phyloP scores from a whole-genome alignment of 2,329 filamentous ascomycete species.

The Microdochium nivale region DNA sequence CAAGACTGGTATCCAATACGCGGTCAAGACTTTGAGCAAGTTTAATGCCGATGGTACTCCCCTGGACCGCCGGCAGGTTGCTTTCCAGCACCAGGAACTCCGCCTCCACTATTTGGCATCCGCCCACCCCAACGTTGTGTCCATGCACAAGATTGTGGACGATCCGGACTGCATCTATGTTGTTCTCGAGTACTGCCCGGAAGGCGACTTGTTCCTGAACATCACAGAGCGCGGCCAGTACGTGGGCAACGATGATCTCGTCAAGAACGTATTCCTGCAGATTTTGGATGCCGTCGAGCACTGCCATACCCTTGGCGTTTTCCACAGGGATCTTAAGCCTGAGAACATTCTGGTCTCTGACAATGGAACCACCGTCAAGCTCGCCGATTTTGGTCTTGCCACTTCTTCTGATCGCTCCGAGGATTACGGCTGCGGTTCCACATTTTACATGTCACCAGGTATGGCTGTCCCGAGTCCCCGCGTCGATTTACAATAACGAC shows the following conservation, averaged over 20 bases:
- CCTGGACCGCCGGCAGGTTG: conserved; percentile 75
- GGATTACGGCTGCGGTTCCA: conserved; percentile 96
- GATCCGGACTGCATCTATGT: conserved; percentile 89
- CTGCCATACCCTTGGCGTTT: conserved; percentile 89
- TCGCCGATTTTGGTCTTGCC: conserved; percentile 95
- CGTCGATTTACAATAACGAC: conserved; percentile 12
- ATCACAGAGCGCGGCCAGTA: conserved; percentile 95
- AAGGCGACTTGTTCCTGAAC: conserved; percentile 93
- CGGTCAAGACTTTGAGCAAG: conserved; percentile 96
- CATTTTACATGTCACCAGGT: conserved; percentile 99
- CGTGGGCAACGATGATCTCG: conserved; percentile 82
- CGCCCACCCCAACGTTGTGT: conserved; percentile 86
- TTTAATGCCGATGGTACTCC: conserved; percentile 60
- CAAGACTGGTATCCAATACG: conserved; percentile 73
- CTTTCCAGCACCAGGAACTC: conserved; percentile 91
- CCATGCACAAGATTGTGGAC: conserved; percentile 88
- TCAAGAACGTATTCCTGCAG: conserved; percentile 84
- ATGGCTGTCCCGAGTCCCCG: conserved; percentile 16
- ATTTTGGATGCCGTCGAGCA: conserved; percentile 93
- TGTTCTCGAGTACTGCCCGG: conserved; percentile 92
- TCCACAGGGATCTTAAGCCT: conserved; percentile 94
- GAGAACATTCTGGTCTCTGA: conserved; percentile 95
- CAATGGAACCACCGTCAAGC: conserved; percentile 80
- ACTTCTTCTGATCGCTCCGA: conserved; percentile 76
- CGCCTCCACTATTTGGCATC: conserved; percentile 84